Percentiles rank a stretch among this genome's conserved stretches.
phyloP scores from a whole-genome alignment of 768 basidiomycete species.

The Mycena rosella region DNA sequence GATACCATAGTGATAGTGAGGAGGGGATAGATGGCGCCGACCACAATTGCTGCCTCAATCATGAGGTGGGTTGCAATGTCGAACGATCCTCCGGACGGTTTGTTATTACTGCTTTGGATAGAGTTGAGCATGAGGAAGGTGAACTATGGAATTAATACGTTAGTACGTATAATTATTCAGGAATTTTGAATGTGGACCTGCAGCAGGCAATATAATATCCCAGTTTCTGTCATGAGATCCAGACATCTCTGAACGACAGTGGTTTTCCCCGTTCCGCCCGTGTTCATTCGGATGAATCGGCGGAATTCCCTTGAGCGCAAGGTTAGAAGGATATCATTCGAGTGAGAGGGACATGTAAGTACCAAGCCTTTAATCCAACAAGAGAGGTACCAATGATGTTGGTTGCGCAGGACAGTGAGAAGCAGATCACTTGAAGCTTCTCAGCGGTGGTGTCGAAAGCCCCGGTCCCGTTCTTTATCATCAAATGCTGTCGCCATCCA shows the following conservation, averaged over 20 bases:
- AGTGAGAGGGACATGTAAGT: neutral
- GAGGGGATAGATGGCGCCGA: neutral
- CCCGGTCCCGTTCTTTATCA: constrained; percentile 1
- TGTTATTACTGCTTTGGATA: constrained; percentile 2
- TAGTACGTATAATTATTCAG: constrained; percentile 2
- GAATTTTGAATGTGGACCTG: neutral
- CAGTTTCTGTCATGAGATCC: constrained; percentile 1
- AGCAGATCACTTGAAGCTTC: constrained; percentile 1
- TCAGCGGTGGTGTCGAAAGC: neutral
- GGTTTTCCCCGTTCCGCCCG: neutral
- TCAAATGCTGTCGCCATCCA: constrained; percentile 1
- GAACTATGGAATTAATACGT: constrained; percentile 2
- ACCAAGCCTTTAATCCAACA: constrained; percentile 1
- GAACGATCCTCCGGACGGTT: neutral
- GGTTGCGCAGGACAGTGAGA: constrained; percentile 1
- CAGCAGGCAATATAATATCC: constrained; percentile 1
- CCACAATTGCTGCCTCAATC: neutral
- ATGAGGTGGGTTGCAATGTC: constrained; percentile 1
- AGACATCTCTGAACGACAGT: neutral
- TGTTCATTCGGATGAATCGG: neutral
- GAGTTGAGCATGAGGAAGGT: constrained; percentile 1
- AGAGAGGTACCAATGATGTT: constrained; percentile 1
- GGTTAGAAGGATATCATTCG: constrained; percentile 1
- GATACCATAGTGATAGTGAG: neutral
- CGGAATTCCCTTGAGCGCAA: constrained; percentile 1